Evolutionary conservation across 2,329 filamentous ascomycete species (phyloP).

Genomic region (Clonostachys rhizophaga): DNA sequence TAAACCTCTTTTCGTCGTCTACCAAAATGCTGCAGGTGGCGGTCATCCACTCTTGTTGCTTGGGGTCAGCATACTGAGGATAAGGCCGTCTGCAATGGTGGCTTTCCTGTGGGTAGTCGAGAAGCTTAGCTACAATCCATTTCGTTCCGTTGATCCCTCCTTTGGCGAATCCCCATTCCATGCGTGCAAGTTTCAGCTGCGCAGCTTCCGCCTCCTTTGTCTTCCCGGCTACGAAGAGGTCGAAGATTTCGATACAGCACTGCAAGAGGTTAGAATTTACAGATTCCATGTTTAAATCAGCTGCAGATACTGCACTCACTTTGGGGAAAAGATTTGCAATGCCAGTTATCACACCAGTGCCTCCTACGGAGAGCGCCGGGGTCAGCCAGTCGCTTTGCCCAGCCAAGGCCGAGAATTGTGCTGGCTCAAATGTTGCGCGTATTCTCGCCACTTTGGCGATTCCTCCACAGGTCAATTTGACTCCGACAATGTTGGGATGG

Average conservation of each 20-base stretch:
- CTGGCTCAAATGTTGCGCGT: slow-evolving; percentile 37
- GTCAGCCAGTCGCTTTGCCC: slow-evolving; percentile 72
- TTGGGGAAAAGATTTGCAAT: slow-evolving; percentile 59
- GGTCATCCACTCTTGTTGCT: slow-evolving; percentile 24
- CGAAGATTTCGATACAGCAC: slow-evolving; percentile 40
- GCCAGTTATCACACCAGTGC: slow-evolving; percentile 57
- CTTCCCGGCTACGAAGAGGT: slow-evolving; percentile 41
- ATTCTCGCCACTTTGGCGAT: slow-evolving; percentile 69
- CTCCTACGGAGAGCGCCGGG: slow-evolving; percentile 52
- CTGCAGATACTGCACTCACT: slow-evolving; percentile 23
- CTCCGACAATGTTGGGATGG: slow-evolving; percentile 63
- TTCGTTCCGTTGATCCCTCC: slow-evolving; percentile 58
- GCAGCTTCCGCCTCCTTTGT: slow-evolving; percentile 38
- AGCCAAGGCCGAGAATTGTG: slow-evolving; percentile 60
- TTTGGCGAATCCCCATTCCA: slow-evolving; percentile 52
- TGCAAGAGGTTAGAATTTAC: slow-evolving; percentile 1
- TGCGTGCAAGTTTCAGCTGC: slow-evolving; percentile 44
- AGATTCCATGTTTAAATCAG: too few species aligned
- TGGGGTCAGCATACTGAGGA: slow-evolving; percentile 34
- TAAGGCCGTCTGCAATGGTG: slow-evolving; percentile 50
- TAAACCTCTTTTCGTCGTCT: slow-evolving; percentile 4
- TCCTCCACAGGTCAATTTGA: slow-evolving; percentile 70
- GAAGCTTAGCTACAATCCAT: slow-evolving; percentile 48
- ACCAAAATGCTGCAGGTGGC: slow-evolving; percentile 6
- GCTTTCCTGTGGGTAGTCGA: slow-evolving; percentile 44